Evolutionary conservation across 352 stramenopile genomes (phyloP), one percentile per base, ranked within the genome.

Genomic region (Pythium utonaiense): DNA sequence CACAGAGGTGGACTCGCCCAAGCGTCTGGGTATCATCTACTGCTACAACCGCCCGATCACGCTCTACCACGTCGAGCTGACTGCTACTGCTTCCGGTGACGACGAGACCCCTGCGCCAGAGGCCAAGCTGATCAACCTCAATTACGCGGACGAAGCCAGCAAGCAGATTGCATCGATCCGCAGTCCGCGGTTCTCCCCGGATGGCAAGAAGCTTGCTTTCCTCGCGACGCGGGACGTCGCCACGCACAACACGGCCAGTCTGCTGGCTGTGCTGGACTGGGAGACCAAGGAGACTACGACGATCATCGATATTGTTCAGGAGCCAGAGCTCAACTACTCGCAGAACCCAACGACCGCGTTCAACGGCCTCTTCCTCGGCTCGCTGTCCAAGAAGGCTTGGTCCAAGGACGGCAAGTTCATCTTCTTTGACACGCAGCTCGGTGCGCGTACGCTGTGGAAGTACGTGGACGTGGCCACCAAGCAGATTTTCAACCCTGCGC

Each of bases 31-130:
- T 7, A 78, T 96, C 48, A 86, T 95, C 56, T 93, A 94, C 71
- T 96, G 86, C 69, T 93, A 87, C 70, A 93, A 95, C 60, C 77
- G 87, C 12, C 80, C 80, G 0, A 87, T 82, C 52, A 63, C 69
- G 19, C 57, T 96, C 3, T 93, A 92, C 53, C 69, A 80, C 30
- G 60, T 83, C 3, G 57, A 66, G 6, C 33, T 90, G 16, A 45
- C 4, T 19, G 42, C 70, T 24, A 22, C 3, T 14, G 36, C 4
- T 19, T 40, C 69, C 24, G 33, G 7, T 9, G 36, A 30, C 22
- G 42, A 57, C 0, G 58, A 74, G 27, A 33, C 51, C 13, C 31
- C 45, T 1, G 71, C 67, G 36, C 69, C 64, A 41, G 62, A 68
- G 27, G 77, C 75, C 13, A 62, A 66, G n/a, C 78, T 80, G 57